A percentile compares a stretch with the other conserved stretches of the same genome.
Conservation (phyloP, 148 eudicot species). For the Fallopia convolvulus region DNA sequence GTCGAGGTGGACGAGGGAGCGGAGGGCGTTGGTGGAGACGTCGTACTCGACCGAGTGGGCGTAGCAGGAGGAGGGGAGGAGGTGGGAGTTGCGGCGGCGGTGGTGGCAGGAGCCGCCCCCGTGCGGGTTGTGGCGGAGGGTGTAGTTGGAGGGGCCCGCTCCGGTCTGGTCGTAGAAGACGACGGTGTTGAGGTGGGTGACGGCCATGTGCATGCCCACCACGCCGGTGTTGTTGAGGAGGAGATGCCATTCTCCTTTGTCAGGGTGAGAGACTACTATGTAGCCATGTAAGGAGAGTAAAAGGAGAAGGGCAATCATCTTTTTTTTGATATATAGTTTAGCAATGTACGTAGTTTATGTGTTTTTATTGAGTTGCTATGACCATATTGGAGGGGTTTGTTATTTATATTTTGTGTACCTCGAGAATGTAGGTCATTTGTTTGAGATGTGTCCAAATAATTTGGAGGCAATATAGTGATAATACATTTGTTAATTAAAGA, state of each 20-base stretch:
- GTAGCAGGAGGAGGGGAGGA: slow-evolving; percentile 36
- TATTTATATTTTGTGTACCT: neutral
- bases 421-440: neutral
- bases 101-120: slow-evolving; percentile 22
- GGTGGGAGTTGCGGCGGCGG: slow-evolving; percentile 13
- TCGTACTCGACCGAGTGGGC: slow-evolving; percentile 66
- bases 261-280: neutral
- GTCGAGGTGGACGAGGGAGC: slow-evolving; percentile 28
- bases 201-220: slow-evolving; percentile 60
- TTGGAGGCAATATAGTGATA: too few species aligned
- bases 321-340: neutral
- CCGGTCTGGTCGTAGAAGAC: slow-evolving; percentile 47
- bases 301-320: neutral
- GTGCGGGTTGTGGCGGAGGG: slow-evolving; percentile 17
- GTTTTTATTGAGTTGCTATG: neutral
- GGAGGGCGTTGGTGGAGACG: slow-evolving; percentile 21
- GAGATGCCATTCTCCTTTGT: slow-evolving; percentile 40
- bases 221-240: slow-evolving; percentile 48
- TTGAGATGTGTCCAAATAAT: neutral
- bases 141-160: slow-evolving; percentile 35
- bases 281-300: neutral
- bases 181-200: slow-evolving; percentile 45
- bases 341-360: neutral
- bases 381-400: neutral
- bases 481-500: neutral